Conservation (phyloP, 2,329 filamentous ascomycete species). For the Sphaerulina musiva region DNA sequence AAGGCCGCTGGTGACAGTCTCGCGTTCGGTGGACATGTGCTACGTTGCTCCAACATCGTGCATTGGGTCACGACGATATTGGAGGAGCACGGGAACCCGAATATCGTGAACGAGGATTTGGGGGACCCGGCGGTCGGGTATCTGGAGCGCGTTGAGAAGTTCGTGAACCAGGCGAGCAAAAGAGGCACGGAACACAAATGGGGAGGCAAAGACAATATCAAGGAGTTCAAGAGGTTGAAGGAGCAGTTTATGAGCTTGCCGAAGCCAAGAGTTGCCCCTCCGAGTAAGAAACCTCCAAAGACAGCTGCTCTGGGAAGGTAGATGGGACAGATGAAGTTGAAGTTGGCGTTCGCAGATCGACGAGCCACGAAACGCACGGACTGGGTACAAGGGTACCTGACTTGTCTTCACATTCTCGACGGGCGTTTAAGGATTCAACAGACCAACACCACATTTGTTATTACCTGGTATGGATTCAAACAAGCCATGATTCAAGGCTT, state of each 20-base stretch:
- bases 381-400: neutral
- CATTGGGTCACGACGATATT: slow-evolving; percentile 43
- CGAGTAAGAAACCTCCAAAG: slow-evolving; percentile 3
- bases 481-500: no score
- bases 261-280: slow-evolving; percentile 1
- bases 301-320: neutral
- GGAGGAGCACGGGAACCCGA: slow-evolving; percentile 38
- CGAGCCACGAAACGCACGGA: slow-evolving; percentile 1
- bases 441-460: neutral
- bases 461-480: neutral
- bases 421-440: neutral
- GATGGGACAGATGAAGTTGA: neutral
- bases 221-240: slow-evolving; percentile 29
- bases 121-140: slow-evolving; percentile 33
- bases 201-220: slow-evolving; percentile 26
- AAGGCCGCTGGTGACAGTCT: slow-evolving; percentile 28
- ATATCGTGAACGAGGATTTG: slow-evolving; percentile 43
- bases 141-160: slow-evolving; percentile 28
- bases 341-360: neutral
- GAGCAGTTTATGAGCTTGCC: slow-evolving; percentile 19
- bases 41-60: slow-evolving; percentile 34
- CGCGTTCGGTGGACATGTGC: slow-evolving; percentile 31
- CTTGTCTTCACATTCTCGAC: neutral
- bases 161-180: slow-evolving; percentile 25
- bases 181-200: slow-evolving; percentile 24